Evolutionary conservation across 2,329 filamentous ascomycete species (phyloP).

Genomic region (Trichoderma oligosporum): DNA sequence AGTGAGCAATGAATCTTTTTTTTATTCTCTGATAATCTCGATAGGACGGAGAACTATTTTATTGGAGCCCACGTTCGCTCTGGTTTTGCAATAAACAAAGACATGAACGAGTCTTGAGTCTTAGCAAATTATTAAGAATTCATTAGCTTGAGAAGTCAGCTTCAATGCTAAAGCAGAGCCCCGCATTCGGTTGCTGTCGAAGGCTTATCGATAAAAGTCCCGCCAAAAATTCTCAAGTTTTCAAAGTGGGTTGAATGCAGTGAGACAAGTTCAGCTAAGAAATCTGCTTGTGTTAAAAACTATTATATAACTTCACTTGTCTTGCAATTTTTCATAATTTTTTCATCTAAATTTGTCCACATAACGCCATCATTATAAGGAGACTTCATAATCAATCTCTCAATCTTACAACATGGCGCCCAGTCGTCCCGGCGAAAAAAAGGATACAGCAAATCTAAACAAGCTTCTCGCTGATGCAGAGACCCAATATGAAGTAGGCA

Average conservation of each 20-base stretch:
- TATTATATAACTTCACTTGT: not conserved
- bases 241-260: conserved; percentile 9
- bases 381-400: not conserved
- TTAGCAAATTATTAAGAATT: conserved; percentile 5
- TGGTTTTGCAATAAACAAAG: not conserved
- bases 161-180: conserved; percentile 22
- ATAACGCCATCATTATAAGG: not conserved
- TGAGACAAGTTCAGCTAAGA: conserved; percentile 3
- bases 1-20: not conserved
- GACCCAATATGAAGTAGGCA: conserved; percentile 41
- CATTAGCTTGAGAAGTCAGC: not conserved
- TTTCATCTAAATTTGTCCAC: no score
- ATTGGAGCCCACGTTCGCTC: not conserved
- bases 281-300: not conserved
- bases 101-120: not conserved
- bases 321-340: not conserved
- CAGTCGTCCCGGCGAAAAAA: conserved; percentile 38
- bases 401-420: conserved; percentile 37
- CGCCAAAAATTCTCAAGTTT: conserved; percentile 29
- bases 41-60: not conserved
- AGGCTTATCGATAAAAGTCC: conserved; percentile 33
- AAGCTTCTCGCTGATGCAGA: conserved; percentile 39
- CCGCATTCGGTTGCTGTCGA: conserved; percentile 22
- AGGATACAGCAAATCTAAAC: conserved; percentile 27
- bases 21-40: not conserved